Base-by-base conservation (phyloP, 2,329 filamentous ascomycete genomes). In the Colletotrichum limetticola region DNA sequence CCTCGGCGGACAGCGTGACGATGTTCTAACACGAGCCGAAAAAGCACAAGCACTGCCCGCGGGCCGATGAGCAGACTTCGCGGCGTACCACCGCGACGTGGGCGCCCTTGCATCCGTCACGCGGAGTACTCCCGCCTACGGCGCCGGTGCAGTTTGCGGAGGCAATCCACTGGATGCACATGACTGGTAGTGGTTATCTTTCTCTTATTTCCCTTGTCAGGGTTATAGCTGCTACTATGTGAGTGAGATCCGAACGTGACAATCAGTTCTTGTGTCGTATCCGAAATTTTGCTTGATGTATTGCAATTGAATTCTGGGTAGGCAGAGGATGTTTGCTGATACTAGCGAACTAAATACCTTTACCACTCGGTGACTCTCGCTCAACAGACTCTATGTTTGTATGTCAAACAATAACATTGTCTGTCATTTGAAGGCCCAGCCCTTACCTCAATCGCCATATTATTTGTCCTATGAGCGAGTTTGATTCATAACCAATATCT, bases 121-220 rank as follows among this genome's bases (percentile, higher is more conserved):
- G 69, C 53, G 57, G 24, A 5, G 19, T 28, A 59, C 22, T 5
- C 8, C 49, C 55, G 30, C 16, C 7, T 1, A 22, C 53, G 19
- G 66, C 59, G 26, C 16, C 30, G 53, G 35, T 35, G 59, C 70
- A 70, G 46, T 37, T 49, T 49, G 70, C 70, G n/a, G 70, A 58
- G 60, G 67, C 56, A 35, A 65, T 72, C 66, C 67, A 72, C 66
- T 72, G 70, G 60, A 65, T 70, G 66, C 70, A 69, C 70, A 72
- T 65, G 59, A 4, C n/a, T 58, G 42, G 42, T 6, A 2, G 14
- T 37, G 19, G 7, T 8, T 11, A 32, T 53, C 37, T 65, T 28
- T 64, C 22, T 53, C 32, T 35, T 14, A n/a, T 19, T 28, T 42
- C 42, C 42, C 32, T 28, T 52, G 46, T 52, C n/a, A 19, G 14